Evolutionary conservation across 2,329 filamentous ascomycete genomes (phyloP).

Genomic region (Pyricularia pennisetigena): DNA sequence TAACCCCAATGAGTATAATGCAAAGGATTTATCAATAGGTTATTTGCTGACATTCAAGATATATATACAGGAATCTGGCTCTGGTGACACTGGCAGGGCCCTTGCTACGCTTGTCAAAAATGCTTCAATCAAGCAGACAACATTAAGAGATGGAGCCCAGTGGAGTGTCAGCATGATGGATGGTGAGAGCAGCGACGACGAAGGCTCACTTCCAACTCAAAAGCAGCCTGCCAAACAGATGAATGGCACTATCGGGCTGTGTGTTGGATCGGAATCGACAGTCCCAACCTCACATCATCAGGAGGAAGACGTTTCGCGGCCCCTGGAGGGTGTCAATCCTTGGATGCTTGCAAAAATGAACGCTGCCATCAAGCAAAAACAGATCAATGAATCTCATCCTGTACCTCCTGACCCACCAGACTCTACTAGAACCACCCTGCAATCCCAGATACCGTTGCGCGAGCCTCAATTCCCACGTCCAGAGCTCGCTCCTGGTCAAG

Average conservation of each 20-base stretch:
- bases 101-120: background rate
- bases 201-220: background rate
- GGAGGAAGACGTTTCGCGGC: background rate
- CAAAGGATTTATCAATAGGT: background rate
- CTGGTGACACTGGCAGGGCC: background rate
- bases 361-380: background rate
- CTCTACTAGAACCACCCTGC: background rate
- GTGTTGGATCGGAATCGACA: background rate
- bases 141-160: background rate
- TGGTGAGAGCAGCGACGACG: background rate
- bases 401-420: background rate
- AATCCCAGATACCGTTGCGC: background rate
- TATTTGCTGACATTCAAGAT: background rate
- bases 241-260: background rate
- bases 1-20: background rate
- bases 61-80: background rate
- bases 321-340: conserved; percentile 1
- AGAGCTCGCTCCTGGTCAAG: too few species aligned
- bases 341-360: conserved; percentile 4
- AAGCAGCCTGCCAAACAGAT: background rate
- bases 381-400: background rate
- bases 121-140: background rate
- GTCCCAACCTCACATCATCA: background rate
- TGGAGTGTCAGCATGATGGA: background rate
- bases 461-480: background rate